A percentile compares a stretch with the other conserved stretches of the same genome.
Conservation (phyloP, 75 land plant species). For the Azolla pinnata region DNA sequence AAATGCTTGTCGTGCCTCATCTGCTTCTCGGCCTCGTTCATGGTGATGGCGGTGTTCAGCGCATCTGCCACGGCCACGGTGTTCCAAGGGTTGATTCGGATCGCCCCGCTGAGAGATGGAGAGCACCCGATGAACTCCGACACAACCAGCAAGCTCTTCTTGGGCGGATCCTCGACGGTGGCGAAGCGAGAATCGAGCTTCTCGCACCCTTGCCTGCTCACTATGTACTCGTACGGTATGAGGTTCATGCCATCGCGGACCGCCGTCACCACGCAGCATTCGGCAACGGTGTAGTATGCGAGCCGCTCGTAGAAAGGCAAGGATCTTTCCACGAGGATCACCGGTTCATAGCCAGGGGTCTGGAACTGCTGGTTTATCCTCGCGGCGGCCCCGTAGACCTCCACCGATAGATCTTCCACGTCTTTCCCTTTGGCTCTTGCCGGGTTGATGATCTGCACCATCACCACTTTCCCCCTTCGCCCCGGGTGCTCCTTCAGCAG, state of each 20-base stretch:
- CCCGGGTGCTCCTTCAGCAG: conserved; percentile 28
- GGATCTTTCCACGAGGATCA: conserved; percentile 24
- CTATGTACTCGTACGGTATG: conserved; percentile 47
- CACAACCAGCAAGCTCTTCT: conserved; percentile 45
- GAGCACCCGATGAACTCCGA: conserved; percentile 57
- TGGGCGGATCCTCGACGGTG: conserved; percentile 2
- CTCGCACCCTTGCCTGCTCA: conserved; percentile 30
- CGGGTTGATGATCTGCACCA: conserved; percentile 46
- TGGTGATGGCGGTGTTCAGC: conserved; percentile 33
- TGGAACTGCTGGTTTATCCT: conserved; percentile 41
- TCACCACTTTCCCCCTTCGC: conserved; percentile 33
- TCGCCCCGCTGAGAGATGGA: conserved; percentile 47
- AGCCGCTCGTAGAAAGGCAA: conserved; percentile 31
- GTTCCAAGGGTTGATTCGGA: conserved; percentile 53
- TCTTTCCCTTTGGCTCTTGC: conserved; percentile 35
- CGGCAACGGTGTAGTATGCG: conserved; percentile 46
- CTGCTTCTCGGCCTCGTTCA: conserved; percentile 41
- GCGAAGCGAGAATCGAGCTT: not conserved
- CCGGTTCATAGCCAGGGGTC: conserved; percentile 21
- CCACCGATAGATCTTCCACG: conserved; percentile 22
- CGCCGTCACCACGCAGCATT: conserved; percentile 47
- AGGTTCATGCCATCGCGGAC: conserved; percentile 50
- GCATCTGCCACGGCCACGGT: conserved; percentile 39
- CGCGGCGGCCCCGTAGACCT: conserved; percentile 19
- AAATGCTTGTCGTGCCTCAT: conserved; percentile 46